Base-by-base conservation (phyloP, 768 basidiomycete genomes). In the Leccinum truebloodii region DNA sequence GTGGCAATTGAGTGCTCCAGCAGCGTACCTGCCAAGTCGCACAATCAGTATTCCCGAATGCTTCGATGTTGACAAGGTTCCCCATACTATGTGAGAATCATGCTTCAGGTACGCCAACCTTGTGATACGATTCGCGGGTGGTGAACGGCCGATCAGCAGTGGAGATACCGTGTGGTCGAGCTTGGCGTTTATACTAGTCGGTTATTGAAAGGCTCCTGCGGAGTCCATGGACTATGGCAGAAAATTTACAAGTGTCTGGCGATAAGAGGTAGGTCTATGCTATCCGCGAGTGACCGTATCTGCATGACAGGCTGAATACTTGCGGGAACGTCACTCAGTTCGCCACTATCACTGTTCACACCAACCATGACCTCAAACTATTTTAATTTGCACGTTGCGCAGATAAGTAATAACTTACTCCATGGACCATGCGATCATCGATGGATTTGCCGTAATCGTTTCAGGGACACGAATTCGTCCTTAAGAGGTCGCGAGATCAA, bases 401-500 rank as follows among this genome's bases (percentile, higher is more conserved):
- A 10, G 35, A 13, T 26, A 24, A 24, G 24, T 16, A 4, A n/a
- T 41, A 12, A 32, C 10, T 10, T 32, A 16, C n/a, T 9, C n/a
- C 41, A 37, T 34, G 34, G 12, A 20, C 24, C 54, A 55, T 28
- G 62, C 49, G 55, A 51, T 30, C 41, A 41, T 55, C 22, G 24
- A 34, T 34, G 32, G 26, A 30, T 4, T 22, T 13, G 14, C 41
- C 50, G 56, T 26, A 13, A 55, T 52, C 26, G 12, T 41, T 18
- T 7, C 26, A 48, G 59, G 60, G 26, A 37, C 44, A 12, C 41
- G 37, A n/a, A n/a, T 13, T 20, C 39, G n/a, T 49, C 44, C 35
- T 69, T 58, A 67, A 69, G 54, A 63, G 8, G 44, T 16, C n/a
- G n/a, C n/a, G 44, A n/a, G n/a, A 44, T 20, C n/a, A 10, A 44